phyloP scores from a whole-genome alignment of 1,284 basidiomycete species.

The Ustilago nuda region DNA sequence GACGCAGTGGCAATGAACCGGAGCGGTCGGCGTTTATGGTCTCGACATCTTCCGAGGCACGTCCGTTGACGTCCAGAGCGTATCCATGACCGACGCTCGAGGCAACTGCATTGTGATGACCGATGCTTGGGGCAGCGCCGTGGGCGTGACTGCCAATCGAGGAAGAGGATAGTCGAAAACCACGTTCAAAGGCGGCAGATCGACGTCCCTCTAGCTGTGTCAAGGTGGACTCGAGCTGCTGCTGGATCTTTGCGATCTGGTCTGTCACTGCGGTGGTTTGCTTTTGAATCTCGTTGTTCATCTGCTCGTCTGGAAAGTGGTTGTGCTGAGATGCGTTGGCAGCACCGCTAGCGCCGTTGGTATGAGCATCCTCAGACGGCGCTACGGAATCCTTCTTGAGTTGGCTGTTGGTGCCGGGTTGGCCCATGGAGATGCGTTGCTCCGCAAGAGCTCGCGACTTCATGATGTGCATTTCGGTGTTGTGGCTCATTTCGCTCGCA shows the following conservation, averaged over 20 bases:
- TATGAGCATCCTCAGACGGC: slow-evolving; percentile 14
- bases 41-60: slow-evolving; percentile 38
- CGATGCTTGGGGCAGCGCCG: slow-evolving; percentile 50
- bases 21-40: slow-evolving; percentile 34
- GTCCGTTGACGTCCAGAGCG: slow-evolving; percentile 13
- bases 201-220: slow-evolving; percentile 60
- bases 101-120: slow-evolving; percentile 44
- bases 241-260: slow-evolving; percentile 64
- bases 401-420: slow-evolving; percentile 17
- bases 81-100: slow-evolving; percentile 36
- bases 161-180: slow-evolving; percentile 40
- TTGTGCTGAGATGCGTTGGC: slow-evolving; percentile 33
- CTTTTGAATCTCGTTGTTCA: slow-evolving; percentile 64
- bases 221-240: slow-evolving; percentile 63
- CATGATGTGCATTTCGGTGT: slow-evolving; percentile 57
- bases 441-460: slow-evolving; percentile 60
- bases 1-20: slow-evolving; percentile 15
- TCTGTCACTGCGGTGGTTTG: slow-evolving; percentile 61
- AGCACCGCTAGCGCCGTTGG: slow-evolving; percentile 13
- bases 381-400: slow-evolving; percentile 20
- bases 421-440: slow-evolving; percentile 58
- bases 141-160: slow-evolving; percentile 36
- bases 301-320: slow-evolving; percentile 66
- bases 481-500: slow-evolving; percentile 46
- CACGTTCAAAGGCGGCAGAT: slow-evolving; percentile 53